phyloP scores from a whole-genome alignment of 73 alveolate species.

The Paramecium octaurelia region DNA sequence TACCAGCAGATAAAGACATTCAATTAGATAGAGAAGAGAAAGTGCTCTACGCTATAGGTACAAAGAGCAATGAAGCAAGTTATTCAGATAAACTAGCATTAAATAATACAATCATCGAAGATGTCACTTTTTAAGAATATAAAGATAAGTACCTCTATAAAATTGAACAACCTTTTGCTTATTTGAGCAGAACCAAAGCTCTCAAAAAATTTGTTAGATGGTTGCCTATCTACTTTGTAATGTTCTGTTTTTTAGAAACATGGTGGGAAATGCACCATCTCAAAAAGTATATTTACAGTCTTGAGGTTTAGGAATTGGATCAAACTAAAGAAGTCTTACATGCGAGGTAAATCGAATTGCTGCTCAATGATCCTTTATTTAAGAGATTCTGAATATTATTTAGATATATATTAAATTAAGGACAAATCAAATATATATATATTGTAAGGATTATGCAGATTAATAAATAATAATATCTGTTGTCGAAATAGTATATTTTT shows the following conservation, averaged over 20 bases:
- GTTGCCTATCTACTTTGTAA: not conserved
- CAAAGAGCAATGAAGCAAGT: not conserved
- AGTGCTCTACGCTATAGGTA: constrained; percentile 39
- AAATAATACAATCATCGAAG: constrained; percentile 45
- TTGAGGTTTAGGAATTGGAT: constrained; percentile 36
- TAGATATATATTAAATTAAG: no score
- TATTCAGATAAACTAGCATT: not conserved
- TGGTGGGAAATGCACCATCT: constrained; percentile 15
- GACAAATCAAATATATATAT: no score
- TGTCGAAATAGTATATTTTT: no score
- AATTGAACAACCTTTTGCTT: constrained; percentile 43
- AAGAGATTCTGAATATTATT: not conserved
- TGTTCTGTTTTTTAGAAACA: constrained; percentile 13
- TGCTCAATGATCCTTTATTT: constrained; percentile 47
- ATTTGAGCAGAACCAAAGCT: not conserved
- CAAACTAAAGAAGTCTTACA: not conserved
- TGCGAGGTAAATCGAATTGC: not conserved
- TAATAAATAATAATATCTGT: no score
- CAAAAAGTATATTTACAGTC: not conserved
- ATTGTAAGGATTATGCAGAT: no score
- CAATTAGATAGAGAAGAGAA: constrained; percentile 43
- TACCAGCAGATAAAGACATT: constrained; percentile 57
- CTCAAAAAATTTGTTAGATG: not conserved
- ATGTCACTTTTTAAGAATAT: constrained; percentile 46
- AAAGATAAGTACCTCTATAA: constrained; percentile 44